Evolutionary conservation across 768 basidiomycete species (phyloP).

Genomic region (Clathrus columnatus): DNA sequence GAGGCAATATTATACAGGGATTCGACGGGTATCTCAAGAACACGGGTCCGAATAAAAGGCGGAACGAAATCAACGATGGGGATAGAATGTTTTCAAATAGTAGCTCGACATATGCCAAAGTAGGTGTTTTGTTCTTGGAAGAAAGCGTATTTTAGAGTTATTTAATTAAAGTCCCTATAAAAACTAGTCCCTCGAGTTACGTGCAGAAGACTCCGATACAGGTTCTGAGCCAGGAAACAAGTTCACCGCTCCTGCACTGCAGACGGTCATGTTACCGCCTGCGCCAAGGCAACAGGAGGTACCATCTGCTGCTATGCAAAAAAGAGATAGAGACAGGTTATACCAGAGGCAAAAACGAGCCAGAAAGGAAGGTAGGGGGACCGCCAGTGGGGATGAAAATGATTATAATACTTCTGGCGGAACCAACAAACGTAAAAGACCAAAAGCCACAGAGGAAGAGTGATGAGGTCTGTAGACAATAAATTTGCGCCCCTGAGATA

Average conservation of each 20-base stretch:
- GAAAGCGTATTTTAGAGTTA: neutral
- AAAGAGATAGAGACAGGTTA: constrained; percentile 71
- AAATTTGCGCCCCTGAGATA: neutral
- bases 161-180: constrained; percentile 2
- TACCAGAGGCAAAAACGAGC: constrained; percentile 76
- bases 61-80: constrained; percentile 65
- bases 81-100: constrained; percentile 80
- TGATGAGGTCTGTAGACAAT: constrained; percentile 21
- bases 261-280: constrained; percentile 70
- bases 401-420: constrained; percentile 24
- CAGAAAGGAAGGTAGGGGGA: constrained; percentile 54
- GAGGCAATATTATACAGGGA: constrained; percentile 82
- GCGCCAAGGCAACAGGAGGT: constrained; percentile 61
- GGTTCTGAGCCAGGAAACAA: constrained; percentile 53
- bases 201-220: constrained; percentile 60
- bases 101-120: constrained; percentile 70
- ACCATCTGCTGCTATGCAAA: constrained; percentile 55
- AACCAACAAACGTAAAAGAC: constrained; percentile 49
- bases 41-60: constrained; percentile 55
- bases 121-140: constrained; percentile 18
- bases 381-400: constrained; percentile 66
- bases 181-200: constrained; percentile 61
- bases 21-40: constrained; percentile 84
- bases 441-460: constrained; percentile 59
- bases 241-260: constrained; percentile 48